These are phyloP conservation scores for Citrus maxima DNA, from an alignment of 345 rosid genomes.

Conservation along the genomic window DNA sequence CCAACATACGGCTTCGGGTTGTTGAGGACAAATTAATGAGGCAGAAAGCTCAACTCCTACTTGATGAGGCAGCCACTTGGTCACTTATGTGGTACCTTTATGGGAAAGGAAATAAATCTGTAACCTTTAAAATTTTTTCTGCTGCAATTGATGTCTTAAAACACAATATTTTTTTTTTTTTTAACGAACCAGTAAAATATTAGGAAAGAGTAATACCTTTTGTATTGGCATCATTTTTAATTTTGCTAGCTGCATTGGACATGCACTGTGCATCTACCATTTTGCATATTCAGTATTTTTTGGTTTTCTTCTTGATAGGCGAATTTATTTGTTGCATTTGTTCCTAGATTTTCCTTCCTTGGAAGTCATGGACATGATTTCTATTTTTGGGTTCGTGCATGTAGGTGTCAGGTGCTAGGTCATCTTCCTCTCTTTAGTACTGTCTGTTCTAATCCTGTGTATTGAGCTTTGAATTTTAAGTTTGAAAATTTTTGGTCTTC, in stretches of 20 bases:
- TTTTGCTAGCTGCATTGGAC: not conserved
- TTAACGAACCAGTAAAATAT: no score
- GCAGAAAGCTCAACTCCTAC: conserved; percentile 90
- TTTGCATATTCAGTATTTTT: not conserved
- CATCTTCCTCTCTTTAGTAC: not conserved
- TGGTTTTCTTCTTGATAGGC: not conserved
- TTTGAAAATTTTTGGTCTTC: conserved; percentile 24
- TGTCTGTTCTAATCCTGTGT: not conserved
- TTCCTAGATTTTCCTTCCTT: not conserved
- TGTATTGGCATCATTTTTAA: not conserved
- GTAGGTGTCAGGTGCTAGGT: not conserved
- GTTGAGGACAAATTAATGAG: conserved; percentile 94
- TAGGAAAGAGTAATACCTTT: not conserved
- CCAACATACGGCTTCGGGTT: conserved; percentile 60
- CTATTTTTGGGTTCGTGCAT: not conserved
- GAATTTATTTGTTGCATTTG: not conserved
- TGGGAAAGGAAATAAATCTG: conserved; percentile 80
- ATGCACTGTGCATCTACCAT: not conserved
- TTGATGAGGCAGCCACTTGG: conserved; percentile 99
- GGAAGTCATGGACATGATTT: not conserved
- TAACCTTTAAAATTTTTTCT: conserved; percentile 16
- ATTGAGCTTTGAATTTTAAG: conserved; percentile 12
- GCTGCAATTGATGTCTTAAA: conserved; percentile 10
- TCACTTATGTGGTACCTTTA: conserved; percentile 92
- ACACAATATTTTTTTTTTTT: not conserved